Percentiles rank a stretch among this genome's conserved stretches.
Evolutionary conservation across 164 flowering plant species (phyloP).

Genomic region (Aristolochia fimbriata): DNA sequence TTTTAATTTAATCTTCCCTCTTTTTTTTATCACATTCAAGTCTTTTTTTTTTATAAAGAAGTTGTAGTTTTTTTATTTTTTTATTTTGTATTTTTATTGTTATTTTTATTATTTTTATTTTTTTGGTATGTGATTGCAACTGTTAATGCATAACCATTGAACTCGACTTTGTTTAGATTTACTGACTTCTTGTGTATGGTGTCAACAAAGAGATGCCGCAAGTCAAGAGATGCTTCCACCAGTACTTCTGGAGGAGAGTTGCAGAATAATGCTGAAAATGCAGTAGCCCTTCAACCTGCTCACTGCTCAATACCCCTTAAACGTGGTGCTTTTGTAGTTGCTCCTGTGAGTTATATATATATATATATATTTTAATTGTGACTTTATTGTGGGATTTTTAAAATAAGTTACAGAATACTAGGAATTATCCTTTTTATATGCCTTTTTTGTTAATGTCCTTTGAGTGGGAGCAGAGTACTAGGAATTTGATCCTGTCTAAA

Average conservation of each 20-base stretch:
- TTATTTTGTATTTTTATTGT: too few species aligned
- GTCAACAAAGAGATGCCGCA: constrained; percentile 53
- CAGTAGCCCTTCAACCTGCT: constrained; percentile 18
- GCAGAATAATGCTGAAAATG: neutral
- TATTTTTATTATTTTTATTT: too few species aligned
- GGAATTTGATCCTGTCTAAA: too few species aligned
- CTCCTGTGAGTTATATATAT: constrained; percentile 89
- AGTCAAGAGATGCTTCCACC: constrained; percentile 18
- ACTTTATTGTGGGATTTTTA: too few species aligned
- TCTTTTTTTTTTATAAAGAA: too few species aligned
- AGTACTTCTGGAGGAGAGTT: constrained; percentile 31
- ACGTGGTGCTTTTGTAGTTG: constrained; percentile 77
- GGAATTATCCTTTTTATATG: neutral
- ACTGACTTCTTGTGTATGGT: constrained; percentile 8
- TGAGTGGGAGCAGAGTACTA: too few species aligned
- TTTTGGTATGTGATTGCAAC: neutral
- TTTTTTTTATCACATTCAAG: neutral
- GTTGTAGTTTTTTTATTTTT: too few species aligned
- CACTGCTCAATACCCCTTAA: constrained; percentile 17
- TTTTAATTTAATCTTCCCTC: neutral
- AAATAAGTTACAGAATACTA: too few species aligned
- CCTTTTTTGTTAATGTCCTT: neutral
- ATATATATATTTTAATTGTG: too few species aligned
- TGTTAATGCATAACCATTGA: neutral
- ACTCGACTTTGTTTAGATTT: neutral